Base-by-base conservation (phyloP, 805 yeast species). In the Schwanniomyces polymorphus region DNA sequence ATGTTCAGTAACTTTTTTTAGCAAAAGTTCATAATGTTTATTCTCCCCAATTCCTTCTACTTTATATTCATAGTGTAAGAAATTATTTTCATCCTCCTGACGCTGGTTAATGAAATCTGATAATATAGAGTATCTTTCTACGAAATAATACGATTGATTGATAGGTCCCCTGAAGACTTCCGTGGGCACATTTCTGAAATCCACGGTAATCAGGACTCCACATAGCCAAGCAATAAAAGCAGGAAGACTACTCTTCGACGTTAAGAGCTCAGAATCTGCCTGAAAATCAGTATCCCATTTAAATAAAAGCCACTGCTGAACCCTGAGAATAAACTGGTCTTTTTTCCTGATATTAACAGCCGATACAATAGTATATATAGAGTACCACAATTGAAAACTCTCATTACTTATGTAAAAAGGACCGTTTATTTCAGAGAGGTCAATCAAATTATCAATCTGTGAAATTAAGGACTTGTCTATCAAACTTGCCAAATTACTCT, bases 351-450 rank as follows among this genome's bases (percentile, higher is more conserved):
- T 57, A 17, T 65, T 66, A 16, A 69, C 60, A 2, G 58, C 58
- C 28, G 63, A 65, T 14, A 78, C 68, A 8, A 76, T 56, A 3
- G 59, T 58, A 12, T 72, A 60, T 3, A 79, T 51, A 0, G 69
- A 53, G 43, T 69, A 62, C 91, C 91, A 86, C 51, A 85, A 80
- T 11, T 58, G 52, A 26, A 81, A 63, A 3, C 86, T 67, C 41
- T 75, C 80, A 38, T 75, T 65, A 41, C 75, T 69, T 1, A 84
- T 44, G 1, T 51, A 21, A 1, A 64, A 57, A 2, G 94, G 92
- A 0, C 92, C 92, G 59, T 78, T 79, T 0, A 83, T 66, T 39
- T 80, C 85, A 0, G 87, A 66, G 5, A 78, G 58, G 31, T 83
- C 86, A 41, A 79, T 64, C 1, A 82, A 44, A 26, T 76, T 77